phyloP scores from a whole-genome alignment of 371 early-diverging fungal genomes.

The Scutellospora calospora region DNA sequence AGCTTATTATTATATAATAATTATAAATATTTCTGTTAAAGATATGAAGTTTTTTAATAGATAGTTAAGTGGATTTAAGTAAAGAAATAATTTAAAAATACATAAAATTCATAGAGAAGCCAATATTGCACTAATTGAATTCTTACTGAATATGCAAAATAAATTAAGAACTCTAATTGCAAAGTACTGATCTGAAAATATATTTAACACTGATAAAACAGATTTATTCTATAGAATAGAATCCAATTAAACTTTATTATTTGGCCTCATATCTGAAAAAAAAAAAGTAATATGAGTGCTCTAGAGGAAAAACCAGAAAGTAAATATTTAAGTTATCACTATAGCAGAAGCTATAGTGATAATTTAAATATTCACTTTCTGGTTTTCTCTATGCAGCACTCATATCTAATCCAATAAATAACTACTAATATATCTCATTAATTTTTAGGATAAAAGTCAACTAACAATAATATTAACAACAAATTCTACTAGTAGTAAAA shows the following conservation, averaged over 20 bases:
- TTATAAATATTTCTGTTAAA: neutral
- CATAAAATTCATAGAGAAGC: slow-evolving; percentile 8
- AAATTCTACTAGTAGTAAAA: too few relatives aligned
- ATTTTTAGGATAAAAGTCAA: too few relatives aligned
- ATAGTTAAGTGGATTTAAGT: neutral
- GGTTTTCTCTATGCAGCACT: too few relatives aligned
- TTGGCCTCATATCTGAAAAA: neutral
- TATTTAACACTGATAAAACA: slow-evolving; percentile 41
- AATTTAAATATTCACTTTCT: too few relatives aligned
- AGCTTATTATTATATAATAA: neutral
- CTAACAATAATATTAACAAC: too few relatives aligned
- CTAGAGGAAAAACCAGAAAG: too few relatives aligned
- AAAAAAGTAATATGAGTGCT: too few relatives aligned
- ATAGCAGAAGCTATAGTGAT: too few relatives aligned
- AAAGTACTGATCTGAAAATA: slow-evolving; percentile 18
- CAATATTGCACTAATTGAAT: neutral
- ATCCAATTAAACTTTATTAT: slow-evolving; percentile 11
- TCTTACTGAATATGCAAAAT: neutral
- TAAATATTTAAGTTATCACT: too few relatives aligned
- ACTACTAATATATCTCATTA: too few relatives aligned
- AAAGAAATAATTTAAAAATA: too few relatives aligned
- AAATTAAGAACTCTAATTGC: neutral
- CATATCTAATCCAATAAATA: too few relatives aligned
- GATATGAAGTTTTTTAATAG: neutral
- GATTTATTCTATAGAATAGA: slow-evolving; percentile 19